Evolutionary conservation across 2,329 filamentous ascomycete species (phyloP), one percentile per base, ranked within the genome.

Genomic region (Pseudogymnoascus sp.): DNA sequence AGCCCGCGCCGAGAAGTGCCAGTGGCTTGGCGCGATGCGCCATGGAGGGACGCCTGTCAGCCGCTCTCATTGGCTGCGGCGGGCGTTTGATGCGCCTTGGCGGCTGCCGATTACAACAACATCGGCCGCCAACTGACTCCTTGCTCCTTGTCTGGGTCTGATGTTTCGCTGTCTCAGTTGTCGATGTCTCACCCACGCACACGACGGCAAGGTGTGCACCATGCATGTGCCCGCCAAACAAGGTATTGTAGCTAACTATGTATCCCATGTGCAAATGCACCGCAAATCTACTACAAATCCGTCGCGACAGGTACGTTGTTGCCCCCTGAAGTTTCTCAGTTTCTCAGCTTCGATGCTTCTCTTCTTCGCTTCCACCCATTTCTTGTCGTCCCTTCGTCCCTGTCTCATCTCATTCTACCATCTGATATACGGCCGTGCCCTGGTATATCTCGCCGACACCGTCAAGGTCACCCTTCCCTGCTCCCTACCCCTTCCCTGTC

Each of bases 401-500:
- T 33, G 45, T 55, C 28, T 55, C 45, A 55, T 55, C 45, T 5
- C 25, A 55, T 55, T n/a, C n/a, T 55, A 33, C 45, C n/a, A 55
- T 55, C 45, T 55, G 45, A 55, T 55, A 55, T 55, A 55, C 45
- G n/a, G 25, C 45, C n/a, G 45, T 33, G 45, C 28, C n/a, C 45
- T 33, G n/a, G 25, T 16, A n/a, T 55, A 55, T 55, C 25, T 55
- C 45, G n/a, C 45, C 45, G 45, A 55, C 16, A 33, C 45, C 25
- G 14, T 33, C 45, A 16, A 33, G 45, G 12, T 25, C 21, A 33
- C 9, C 5, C 25, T 33, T 18, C 45, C 45, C 45, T 52, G 23
- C 23, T 31, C 25, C 23, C 4, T 31, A 23, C 25, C 14, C 4
- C 8, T 52, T 18, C n/a, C 45, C 45, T 52, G 45, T 25, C 45